These are phyloP conservation scores for Eimeria zaria DNA, from an alignment of 169 alveolate genomes.

Conservation along the genomic window DNA sequence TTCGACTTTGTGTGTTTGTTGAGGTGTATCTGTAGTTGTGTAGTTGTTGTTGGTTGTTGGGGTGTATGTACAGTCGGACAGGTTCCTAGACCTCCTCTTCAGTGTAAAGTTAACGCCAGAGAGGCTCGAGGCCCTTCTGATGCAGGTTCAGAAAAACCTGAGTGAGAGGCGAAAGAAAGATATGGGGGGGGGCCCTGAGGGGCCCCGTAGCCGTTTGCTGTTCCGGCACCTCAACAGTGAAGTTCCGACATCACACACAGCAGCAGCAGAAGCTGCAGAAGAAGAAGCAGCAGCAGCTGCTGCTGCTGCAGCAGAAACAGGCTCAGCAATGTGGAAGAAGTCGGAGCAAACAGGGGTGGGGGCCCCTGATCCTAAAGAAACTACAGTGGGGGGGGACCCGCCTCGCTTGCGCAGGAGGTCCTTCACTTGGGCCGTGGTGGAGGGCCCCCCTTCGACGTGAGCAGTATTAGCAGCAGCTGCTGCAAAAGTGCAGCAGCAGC, in stretches of 20 bases:
- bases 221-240: constrained; percentile 28
- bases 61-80: constrained; percentile 50
- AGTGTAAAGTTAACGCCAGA: constrained; percentile 7
- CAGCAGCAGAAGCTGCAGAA: constrained; percentile 21
- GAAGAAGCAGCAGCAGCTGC: constrained; percentile 1
- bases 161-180: constrained; percentile 16
- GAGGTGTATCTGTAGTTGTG: too few relatives aligned
- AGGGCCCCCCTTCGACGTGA: neutral
- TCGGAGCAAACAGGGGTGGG: neutral
- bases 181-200: neutral
- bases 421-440: constrained; percentile 33
- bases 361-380: neutral
- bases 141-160: neutral
- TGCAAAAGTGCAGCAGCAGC: constrained; percentile 1
- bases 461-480: neutral
- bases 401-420: constrained; percentile 41
- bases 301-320: neutral
- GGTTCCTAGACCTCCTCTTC: constrained; percentile 15
- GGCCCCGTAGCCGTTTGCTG: neutral
- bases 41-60: too few relatives aligned
- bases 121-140: constrained; percentile 34
- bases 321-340: neutral
- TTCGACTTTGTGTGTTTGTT: too few relatives aligned
- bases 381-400: neutral
- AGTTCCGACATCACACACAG: neutral